Conservation (phyloP, 495 filamentous ascomycete genomes). For the Usnea hakonensis region DNA sequence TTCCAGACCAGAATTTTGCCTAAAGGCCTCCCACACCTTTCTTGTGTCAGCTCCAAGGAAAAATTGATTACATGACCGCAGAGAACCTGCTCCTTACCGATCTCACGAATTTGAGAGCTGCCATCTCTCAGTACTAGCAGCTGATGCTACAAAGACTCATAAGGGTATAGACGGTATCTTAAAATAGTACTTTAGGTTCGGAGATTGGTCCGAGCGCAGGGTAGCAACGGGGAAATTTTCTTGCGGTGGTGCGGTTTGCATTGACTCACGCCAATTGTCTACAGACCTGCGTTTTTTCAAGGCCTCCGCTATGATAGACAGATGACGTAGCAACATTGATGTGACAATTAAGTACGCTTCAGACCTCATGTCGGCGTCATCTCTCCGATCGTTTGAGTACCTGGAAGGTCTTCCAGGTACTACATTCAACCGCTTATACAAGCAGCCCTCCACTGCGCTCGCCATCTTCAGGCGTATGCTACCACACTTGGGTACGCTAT, state of each 20-base stretch:
- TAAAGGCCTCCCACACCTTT: constrained; percentile 76
- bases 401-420: constrained; percentile 81
- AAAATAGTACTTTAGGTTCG: neutral
- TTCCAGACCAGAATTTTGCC: constrained; percentile 75
- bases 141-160: neutral
- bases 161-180: neutral
- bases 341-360: neutral
- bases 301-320: neutral
- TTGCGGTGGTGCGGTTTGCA: neutral
- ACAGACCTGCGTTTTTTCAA: neutral
- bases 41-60: neutral
- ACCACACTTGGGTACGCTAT: constrained; percentile 67
- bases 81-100: constrained; percentile 39
- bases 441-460: constrained; percentile 88
- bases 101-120: constrained; percentile 54
- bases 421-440: constrained; percentile 83
- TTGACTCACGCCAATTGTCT: neutral
- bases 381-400: constrained; percentile 68
- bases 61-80: too few species aligned
- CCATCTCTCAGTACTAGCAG: constrained; percentile 32
- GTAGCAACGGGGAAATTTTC: neutral
- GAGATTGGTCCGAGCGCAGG: constrained; percentile 2
- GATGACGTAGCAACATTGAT: constrained; percentile 2
- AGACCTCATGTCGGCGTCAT: constrained; percentile 55
- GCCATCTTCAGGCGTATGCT: constrained; percentile 97